Percentiles rank a stretch among this genome's conserved stretches.
Evolutionary conservation across 2,329 filamentous ascomycete genomes (phyloP).

Genomic region (Dactylellina haptotyla): DNA sequence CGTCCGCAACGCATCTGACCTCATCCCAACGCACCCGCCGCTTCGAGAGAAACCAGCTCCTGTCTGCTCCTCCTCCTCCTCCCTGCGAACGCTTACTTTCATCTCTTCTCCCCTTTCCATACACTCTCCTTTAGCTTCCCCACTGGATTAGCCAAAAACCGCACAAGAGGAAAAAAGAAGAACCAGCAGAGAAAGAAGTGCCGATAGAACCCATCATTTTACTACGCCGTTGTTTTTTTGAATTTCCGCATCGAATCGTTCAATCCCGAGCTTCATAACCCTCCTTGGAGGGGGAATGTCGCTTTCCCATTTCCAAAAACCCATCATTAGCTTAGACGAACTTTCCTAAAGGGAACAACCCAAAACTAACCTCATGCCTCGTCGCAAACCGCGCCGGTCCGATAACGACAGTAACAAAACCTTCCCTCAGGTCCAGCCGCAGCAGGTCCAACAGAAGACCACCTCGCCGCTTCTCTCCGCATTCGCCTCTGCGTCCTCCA

Average conservation of each 20-base stretch:
- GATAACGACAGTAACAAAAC: slow-evolving; percentile 52
- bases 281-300: slow-evolving; percentile 31
- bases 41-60: slow-evolving; percentile 29
- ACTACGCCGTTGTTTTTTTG: neutral
- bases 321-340: no score
- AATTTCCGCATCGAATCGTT: neutral
- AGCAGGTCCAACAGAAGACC: slow-evolving; percentile 52
- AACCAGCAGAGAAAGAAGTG: no score
- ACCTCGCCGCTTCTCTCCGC: slow-evolving; percentile 49
- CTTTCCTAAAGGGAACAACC: no score
- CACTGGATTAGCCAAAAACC: no score
- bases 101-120: neutral
- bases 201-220: no score
- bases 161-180: no score
- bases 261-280: slow-evolving; percentile 25
- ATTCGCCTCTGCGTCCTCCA: slow-evolving; percentile 43
- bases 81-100: neutral
- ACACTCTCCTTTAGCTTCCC: neutral
- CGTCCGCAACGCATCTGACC: slow-evolving; percentile 46
- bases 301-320: neutral
- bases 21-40: slow-evolving; percentile 42
- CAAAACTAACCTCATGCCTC: slow-evolving; percentile 54
- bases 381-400: slow-evolving; percentile 51
- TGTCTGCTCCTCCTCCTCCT: neutral
- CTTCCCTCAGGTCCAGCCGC: slow-evolving; percentile 50